phyloP scores from a whole-genome alignment of 768 basidiomycete species.

The Lactarius psammicola region DNA sequence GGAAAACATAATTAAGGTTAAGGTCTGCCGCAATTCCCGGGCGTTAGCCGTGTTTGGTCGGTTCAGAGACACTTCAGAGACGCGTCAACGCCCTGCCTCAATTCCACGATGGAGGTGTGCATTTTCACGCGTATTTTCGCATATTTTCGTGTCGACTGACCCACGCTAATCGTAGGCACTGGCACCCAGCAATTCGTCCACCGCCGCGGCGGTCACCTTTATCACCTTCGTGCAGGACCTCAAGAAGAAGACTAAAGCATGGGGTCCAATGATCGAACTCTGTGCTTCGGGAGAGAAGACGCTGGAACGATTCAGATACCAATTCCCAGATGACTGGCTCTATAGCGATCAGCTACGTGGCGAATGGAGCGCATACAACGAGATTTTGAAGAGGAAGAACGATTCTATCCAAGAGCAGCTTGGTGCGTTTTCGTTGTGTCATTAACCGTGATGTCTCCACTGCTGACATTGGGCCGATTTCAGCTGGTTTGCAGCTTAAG shows the following conservation, averaged over 20 bases:
- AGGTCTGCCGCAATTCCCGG: conserved; percentile 15
- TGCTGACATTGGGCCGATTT: background rate
- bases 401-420: conserved; percentile 98
- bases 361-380: conserved; percentile 98
- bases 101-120: conserved; percentile 38
- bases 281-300: conserved; percentile 97
- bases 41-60: conserved; percentile 10
- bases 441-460: background rate
- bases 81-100: conserved; percentile 25
- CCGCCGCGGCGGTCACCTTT: conserved; percentile 96
- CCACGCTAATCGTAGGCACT: conserved; percentile 36
- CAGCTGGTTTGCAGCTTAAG: conserved; percentile 97
- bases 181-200: conserved; percentile 83
- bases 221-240: conserved; percentile 99
- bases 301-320: conserved; percentile 93
- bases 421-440: conserved; percentile 49
- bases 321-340: conserved; percentile 96
- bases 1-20: conserved; percentile 13
- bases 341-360: conserved; percentile 96
- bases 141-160: conserved; percentile 11
- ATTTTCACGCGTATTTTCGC: conserved; percentile 6
- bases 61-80: conserved; percentile 24
- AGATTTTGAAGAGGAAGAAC: conserved; percentile 96
- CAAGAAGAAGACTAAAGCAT: conserved; percentile 94
- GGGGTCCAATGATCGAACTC: conserved; percentile 94